Base-by-base conservation (phyloP, 129 eudicot genomes). In the Erigeron canadensis region DNA sequence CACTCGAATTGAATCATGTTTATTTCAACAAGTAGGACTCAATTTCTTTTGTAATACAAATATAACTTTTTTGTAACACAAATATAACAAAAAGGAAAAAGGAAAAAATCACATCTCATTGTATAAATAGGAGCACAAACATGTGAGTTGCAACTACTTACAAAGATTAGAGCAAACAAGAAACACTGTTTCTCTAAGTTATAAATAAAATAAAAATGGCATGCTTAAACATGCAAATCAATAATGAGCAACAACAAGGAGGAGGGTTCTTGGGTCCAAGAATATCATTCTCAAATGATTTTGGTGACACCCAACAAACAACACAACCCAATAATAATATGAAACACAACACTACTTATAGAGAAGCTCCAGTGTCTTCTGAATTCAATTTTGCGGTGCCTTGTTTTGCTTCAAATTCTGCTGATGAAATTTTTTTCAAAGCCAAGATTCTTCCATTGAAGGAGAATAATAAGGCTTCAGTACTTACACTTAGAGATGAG, bases 211-310 rank as follows among this genome's bases (percentile, higher is more conserved):
- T 3, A 58, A 74, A 75, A 67, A 89, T 91, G 98, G 95, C 96
- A 77, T 88, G 97, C 88, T 55, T 91, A 75, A 85, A 91, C 76
- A 78, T 88, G 97, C 74, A 72, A 81, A 84, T 76, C 76, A 87
- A 80, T 76, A 83, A 87, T 45, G 86, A 86, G 37, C 88, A 84
- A 67, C 79, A 77, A 65, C 76, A 73, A 63, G 71, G 65, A 77
- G 81, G 81, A 39, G 81, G 81, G 21, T 77, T 70, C 42, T 82
- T 81, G 86, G 83, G 89, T 43, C 97, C 97, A 76, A 89, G 98
- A 87, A 92, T 92, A 81, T 92, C 98, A 23, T 92, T 92, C 81
- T 92, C 98, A 39, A 92, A 87, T 83, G 96, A 92, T 84, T 89
- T 89, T 81, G 87, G 71, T 63, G 98, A 92, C 65, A 44, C 89